Conservation (phyloP, 2,329 filamentous ascomycete species). For the Xylogone sp. region DNA sequence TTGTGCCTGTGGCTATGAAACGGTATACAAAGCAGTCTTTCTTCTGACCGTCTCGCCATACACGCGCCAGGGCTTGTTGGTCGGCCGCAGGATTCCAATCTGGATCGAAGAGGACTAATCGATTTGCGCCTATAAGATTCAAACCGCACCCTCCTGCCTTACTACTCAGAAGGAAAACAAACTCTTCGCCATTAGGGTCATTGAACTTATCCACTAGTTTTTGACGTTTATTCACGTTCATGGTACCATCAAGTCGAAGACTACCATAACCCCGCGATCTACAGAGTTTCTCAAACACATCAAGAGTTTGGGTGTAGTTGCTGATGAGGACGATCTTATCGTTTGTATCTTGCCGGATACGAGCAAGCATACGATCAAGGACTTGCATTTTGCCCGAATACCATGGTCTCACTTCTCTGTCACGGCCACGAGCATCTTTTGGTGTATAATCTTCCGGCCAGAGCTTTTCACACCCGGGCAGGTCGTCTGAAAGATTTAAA, state of each 20-base stretch:
- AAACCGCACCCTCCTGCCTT: constrained; percentile 97
- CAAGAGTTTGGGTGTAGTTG: constrained; percentile 95
- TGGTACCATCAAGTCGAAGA: constrained; percentile 89
- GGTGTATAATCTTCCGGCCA: constrained; percentile 86
- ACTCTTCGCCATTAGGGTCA: constrained; percentile 82
- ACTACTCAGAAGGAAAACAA: constrained; percentile 92
- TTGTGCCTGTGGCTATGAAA: constrained; percentile 97
- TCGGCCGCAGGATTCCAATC: constrained; percentile 98
- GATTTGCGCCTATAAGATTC: constrained; percentile 91
- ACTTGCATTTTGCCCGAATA: constrained; percentile 99
- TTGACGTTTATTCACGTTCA: constrained; percentile 96
- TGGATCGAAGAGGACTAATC: constrained; percentile 92
- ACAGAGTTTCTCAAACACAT: constrained; percentile 90
- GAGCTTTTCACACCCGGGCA: constrained; percentile 79
- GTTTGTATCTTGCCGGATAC: constrained; percentile 92
- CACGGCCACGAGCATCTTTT: constrained; percentile 81
- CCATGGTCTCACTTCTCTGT: constrained; percentile 90
- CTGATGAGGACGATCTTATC: constrained; percentile 99
- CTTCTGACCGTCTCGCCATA: constrained; percentile 98
- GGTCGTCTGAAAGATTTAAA: constrained; percentile 74
- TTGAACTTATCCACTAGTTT: constrained; percentile 99
- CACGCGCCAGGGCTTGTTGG: constrained; percentile 92
- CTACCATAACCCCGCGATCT: constrained; percentile 79
- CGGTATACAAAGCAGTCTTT: constrained; percentile 99
- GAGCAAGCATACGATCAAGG: constrained; percentile 93